Percentiles rank a stretch among this genome's conserved stretches.
Conservation (phyloP, 139 green algal genomes). For the Deuterostichococcus epilithicus region DNA sequence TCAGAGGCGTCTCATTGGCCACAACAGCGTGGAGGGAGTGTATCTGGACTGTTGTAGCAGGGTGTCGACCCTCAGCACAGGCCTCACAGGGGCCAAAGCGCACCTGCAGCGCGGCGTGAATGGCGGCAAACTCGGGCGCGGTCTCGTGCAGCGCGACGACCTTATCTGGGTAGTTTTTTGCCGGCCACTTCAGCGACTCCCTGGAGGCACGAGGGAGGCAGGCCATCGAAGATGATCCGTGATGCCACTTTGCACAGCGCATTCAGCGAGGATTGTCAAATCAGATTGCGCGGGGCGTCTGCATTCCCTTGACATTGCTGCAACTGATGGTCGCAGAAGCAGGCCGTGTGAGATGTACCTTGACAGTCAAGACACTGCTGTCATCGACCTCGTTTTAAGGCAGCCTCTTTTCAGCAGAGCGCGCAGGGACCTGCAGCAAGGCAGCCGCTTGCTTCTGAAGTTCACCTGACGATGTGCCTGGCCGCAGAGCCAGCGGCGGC, state of each 20-base stretch:
- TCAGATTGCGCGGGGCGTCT: too few species aligned
- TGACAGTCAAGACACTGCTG: not conserved
- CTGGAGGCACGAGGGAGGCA: too few species aligned
- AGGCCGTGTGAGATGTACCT: slow-evolving; percentile 39
- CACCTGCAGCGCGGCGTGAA: slow-evolving; percentile 27
- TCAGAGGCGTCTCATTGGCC: too few species aligned
- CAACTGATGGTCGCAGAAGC: too few species aligned
- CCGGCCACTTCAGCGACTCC: slow-evolving; percentile 71
- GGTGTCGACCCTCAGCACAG: not conserved
- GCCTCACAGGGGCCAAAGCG: not conserved
- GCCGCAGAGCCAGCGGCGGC: slow-evolving; percentile 6
- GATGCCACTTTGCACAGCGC: too few species aligned
- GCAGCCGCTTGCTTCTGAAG: too few species aligned
- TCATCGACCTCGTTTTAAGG: too few species aligned
- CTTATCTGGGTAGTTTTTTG: slow-evolving; percentile 48
- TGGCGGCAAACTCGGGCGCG: slow-evolving; percentile 33
- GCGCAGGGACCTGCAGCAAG: too few species aligned
- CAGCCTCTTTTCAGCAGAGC: too few species aligned
- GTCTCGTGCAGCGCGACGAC: slow-evolving; percentile 43
- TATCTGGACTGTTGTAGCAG: not conserved
- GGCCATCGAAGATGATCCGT: too few species aligned
- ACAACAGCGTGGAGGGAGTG: not conserved
- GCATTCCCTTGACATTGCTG: too few species aligned
- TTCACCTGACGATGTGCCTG: not conserved
- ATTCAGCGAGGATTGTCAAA: too few species aligned